Conservation (phyloP, 1,284 basidiomycete species). For the Rhodotorula sp. region DNA sequence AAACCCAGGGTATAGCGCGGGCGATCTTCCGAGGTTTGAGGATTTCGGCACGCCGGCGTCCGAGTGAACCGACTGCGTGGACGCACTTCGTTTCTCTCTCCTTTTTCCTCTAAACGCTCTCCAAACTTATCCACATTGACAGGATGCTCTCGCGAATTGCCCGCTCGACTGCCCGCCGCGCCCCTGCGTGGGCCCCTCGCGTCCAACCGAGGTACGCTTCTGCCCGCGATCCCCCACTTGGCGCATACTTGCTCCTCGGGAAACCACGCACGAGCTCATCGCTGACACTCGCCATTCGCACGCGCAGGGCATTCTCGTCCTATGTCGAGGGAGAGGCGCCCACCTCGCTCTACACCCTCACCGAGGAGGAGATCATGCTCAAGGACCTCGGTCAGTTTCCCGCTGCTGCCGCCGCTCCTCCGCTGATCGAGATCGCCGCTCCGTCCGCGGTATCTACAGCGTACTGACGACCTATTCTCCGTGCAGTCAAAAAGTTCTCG, state of each 20-base stretch:
- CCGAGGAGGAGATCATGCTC: slow-evolving; percentile 88
- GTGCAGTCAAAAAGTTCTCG: slow-evolving; percentile 77
- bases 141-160: neutral
- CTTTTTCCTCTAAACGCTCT: neutral
- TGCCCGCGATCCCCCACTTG: neutral
- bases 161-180: slow-evolving; percentile 1
- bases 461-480: neutral
- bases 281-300: neutral
- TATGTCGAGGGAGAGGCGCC: slow-evolving; percentile 21
- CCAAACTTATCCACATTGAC: no score
- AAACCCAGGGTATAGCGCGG: no score
- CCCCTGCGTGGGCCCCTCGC: neutral
- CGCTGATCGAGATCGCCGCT: neutral
- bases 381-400: slow-evolving; percentile 69
- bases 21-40: neutral
- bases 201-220: neutral
- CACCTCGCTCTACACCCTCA: slow-evolving; percentile 65
- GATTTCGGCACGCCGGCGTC: neutral
- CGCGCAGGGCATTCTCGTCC: slow-evolving; percentile 20
- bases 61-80: neutral
- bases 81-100: neutral
- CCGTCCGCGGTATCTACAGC: neutral
- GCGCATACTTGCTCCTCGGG: neutral
- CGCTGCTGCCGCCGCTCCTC: no score
- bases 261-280: neutral